phyloP scores from a whole-genome alignment of 805 yeast species.

The Sugiyamaella boreocaroliniensis region DNA sequence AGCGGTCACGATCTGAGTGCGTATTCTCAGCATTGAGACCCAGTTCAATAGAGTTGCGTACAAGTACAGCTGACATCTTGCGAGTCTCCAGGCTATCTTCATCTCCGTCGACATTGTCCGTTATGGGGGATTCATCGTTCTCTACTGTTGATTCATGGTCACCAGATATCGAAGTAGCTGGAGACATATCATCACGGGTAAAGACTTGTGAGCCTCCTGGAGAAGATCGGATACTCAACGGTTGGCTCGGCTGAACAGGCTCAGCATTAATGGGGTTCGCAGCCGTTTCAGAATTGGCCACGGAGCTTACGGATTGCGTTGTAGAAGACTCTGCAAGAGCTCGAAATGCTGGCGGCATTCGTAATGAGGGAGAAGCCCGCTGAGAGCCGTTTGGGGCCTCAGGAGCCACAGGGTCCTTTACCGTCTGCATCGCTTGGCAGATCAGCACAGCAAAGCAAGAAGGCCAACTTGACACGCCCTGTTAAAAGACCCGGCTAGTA shows the following conservation, averaged over 20 bases:
- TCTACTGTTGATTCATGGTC: background rate
- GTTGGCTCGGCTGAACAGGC: background rate
- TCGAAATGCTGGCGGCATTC: conserved; percentile 9
- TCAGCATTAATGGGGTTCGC: background rate
- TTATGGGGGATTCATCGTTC: background rate
- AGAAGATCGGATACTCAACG: background rate
- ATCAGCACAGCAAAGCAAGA: no score
- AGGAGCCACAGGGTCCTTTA: no score
- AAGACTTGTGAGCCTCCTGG: background rate
- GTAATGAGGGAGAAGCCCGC: background rate
- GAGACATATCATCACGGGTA: background rate
- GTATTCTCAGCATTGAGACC: conserved; percentile 1
- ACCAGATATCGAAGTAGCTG: background rate
- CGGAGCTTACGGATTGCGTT: background rate
- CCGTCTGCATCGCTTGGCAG: no score
- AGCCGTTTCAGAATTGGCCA: background rate
- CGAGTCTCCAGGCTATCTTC: background rate
- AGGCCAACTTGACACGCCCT: no score
- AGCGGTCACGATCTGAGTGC: conserved; percentile 48
- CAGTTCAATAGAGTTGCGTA: conserved; percentile 16
- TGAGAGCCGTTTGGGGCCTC: background rate
- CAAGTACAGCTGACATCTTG: background rate
- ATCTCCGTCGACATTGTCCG: background rate
- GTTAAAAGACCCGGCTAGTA: no score
- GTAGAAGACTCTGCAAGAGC: background rate